phyloP scores from a whole-genome alignment of 192 early-diverging fungal species.

The Linnemannia schmuckeri region DNA sequence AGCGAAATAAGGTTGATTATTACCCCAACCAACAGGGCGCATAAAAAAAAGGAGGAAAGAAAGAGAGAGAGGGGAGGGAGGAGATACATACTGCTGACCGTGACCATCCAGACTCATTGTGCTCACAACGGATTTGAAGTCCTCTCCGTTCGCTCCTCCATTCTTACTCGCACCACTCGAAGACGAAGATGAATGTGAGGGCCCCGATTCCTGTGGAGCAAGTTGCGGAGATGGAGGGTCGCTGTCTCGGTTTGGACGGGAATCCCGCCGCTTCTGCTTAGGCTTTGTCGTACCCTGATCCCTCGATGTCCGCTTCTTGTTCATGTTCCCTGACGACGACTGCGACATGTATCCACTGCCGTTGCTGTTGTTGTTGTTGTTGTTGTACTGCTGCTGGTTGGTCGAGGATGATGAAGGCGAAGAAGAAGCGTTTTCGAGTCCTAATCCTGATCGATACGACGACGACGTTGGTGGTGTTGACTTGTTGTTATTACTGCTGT shows the following conservation, averaged over 20 bases:
- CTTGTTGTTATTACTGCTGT: neutral
- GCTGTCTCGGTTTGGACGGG: conserved; percentile 26
- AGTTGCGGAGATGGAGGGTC: conserved; percentile 38
- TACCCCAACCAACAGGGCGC: neutral
- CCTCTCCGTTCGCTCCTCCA: conserved; percentile 40
- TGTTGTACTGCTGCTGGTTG: neutral
- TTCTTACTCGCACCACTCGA: conserved; percentile 9
- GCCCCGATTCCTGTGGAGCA: conserved; percentile 24
- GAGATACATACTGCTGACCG: conserved; percentile 64
- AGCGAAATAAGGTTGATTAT: conserved; percentile 29
- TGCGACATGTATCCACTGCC: neutral
- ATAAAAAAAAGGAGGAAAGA: neutral
- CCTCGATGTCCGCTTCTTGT: conserved; percentile 47
- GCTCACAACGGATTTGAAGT: conserved; percentile 71
- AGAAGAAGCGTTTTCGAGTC: conserved; percentile 12
- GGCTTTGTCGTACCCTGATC: conserved; percentile 47
- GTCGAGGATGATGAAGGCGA: conserved; percentile 4
- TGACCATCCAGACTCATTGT: conserved; percentile 80
- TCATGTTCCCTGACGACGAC: neutral
- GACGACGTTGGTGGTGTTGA: conserved; percentile 1
- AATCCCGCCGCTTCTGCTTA: conserved; percentile 42
- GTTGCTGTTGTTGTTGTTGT: neutral
- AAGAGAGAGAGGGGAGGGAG: neutral
- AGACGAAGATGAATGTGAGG: neutral
- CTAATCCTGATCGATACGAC: conserved; percentile 12